Conservation (phyloP, 192 early-diverging fungal genomes). For the Coemansia asiatica region DNA sequence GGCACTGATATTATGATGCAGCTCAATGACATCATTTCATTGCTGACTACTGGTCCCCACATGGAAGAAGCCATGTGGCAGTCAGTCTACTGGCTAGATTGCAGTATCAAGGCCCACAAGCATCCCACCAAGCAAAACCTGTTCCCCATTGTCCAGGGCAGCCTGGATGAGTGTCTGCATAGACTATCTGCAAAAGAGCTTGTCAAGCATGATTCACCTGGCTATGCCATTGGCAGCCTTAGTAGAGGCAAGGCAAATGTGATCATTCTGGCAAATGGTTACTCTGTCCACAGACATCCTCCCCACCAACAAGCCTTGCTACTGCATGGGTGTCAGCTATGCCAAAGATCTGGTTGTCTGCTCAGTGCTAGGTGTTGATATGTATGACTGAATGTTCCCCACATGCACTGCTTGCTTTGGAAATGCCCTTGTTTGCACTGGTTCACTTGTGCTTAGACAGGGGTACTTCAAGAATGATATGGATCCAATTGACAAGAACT, state of each 20-base stretch:
- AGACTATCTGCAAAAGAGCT: conserved; percentile 78
- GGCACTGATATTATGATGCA: conserved; percentile 93
- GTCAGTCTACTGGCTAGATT: conserved; percentile 84
- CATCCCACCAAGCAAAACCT: conserved; percentile 73
- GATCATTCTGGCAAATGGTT: conserved; percentile 84
- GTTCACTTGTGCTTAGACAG: conserved; percentile 65
- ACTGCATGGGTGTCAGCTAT: conserved; percentile 91
- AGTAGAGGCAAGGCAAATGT: conserved; percentile 86
- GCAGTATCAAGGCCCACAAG: conserved; percentile 75
- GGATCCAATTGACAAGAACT: conserved; percentile 73
- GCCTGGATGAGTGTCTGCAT: conserved; percentile 67
- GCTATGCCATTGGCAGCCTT: conserved; percentile 84
- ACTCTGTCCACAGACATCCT: conserved; percentile 75
- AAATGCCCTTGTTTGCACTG: conserved; percentile 74
- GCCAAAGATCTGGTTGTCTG: conserved; percentile 84
- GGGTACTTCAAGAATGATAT: conserved; percentile 64
- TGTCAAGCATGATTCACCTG: conserved; percentile 74
- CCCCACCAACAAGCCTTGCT: conserved; percentile 79
- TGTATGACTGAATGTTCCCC: conserved; percentile 90
- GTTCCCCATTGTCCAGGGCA: conserved; percentile 89
- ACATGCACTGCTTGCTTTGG: conserved; percentile 88
- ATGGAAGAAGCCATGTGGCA: conserved; percentile 90
- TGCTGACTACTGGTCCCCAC: conserved; percentile 73
- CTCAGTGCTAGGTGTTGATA: conserved; percentile 82
- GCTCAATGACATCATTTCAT: conserved; percentile 84